Evolutionary conservation across 2,329 filamentous ascomycete genomes (phyloP).

Genomic region (Alternaria conjuncta): DNA sequence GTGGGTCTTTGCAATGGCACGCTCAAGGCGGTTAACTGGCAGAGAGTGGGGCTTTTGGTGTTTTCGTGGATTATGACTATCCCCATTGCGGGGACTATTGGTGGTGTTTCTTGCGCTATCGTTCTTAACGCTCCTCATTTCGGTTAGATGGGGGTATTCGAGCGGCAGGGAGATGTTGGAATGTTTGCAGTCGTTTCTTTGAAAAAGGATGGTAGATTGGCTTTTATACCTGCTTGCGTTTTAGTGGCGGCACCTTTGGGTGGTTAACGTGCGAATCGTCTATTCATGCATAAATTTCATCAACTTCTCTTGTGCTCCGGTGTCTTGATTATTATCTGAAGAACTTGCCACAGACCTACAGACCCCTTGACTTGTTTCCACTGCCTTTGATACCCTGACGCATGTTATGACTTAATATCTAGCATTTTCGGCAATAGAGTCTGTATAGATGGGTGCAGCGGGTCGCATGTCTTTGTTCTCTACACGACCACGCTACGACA

Average conservation of each 20-base stretch:
- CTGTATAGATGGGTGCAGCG: neutral
- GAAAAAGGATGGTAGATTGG: neutral
- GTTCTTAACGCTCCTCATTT: constrained; percentile 66
- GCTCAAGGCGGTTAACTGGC: constrained; percentile 73
- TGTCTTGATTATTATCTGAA: fast-evolving
- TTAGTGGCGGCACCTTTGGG: neutral
- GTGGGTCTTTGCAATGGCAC: constrained; percentile 79
- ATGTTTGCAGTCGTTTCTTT: too few species aligned
- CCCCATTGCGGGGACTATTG: constrained; percentile 66
- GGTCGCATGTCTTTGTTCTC: neutral
- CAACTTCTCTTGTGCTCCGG: fast-evolving
- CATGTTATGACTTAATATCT: neutral
- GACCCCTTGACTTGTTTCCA: neutral
- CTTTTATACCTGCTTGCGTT: neutral
- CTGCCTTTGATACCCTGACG: neutral
- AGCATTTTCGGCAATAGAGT: neutral
- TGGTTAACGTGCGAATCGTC: neutral
- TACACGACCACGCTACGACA: neutral
- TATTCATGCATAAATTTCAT: neutral
- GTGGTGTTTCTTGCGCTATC: constrained; percentile 54
- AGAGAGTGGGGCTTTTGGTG: constrained; percentile 71
- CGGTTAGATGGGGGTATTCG: neutral
- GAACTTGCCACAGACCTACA: neutral
- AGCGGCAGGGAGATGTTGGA: fast-evolving
- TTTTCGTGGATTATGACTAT: constrained; percentile 71